Conservation (phyloP, 305 asterid genomes). For the Plantago rigida region DNA sequence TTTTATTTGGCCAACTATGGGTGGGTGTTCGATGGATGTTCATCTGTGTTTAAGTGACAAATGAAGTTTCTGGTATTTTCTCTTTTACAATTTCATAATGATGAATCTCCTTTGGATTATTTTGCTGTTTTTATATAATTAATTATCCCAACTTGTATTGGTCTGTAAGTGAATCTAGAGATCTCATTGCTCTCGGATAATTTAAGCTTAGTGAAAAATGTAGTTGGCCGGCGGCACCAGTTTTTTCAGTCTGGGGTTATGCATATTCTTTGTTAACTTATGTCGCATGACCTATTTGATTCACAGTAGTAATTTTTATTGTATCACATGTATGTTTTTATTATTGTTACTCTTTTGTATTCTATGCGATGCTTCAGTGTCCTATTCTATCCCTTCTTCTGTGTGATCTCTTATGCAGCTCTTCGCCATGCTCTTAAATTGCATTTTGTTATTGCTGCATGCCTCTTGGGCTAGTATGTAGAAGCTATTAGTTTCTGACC, state of each 20-base stretch:
- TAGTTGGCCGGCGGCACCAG: not conserved
- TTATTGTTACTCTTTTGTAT: not conserved
- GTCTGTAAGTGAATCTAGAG: no score
- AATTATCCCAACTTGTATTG: no score
- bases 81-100: no score
- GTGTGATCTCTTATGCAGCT: not conserved
- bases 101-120: no score
- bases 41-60: no score
- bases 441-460: not conserved
- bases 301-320: no score
- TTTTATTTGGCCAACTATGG: not conserved
- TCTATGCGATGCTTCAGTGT: not conserved
- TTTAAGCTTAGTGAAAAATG: not conserved
- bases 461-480: not conserved
- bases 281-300: not conserved
- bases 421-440: not conserved
- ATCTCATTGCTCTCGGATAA: not conserved
- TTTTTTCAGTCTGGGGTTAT: no score
- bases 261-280: not conserved
- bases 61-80: no score
- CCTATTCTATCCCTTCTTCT: not conserved
- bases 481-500: not conserved
- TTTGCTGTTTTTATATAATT: no score
- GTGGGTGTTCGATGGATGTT: not conserved
- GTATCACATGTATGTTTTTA: not conserved